Percentiles rank a stretch among this genome's conserved stretches.
Evolutionary conservation across 148 eudicot species (phyloP).

Genomic region (Suaeda aralocaspica): DNA sequence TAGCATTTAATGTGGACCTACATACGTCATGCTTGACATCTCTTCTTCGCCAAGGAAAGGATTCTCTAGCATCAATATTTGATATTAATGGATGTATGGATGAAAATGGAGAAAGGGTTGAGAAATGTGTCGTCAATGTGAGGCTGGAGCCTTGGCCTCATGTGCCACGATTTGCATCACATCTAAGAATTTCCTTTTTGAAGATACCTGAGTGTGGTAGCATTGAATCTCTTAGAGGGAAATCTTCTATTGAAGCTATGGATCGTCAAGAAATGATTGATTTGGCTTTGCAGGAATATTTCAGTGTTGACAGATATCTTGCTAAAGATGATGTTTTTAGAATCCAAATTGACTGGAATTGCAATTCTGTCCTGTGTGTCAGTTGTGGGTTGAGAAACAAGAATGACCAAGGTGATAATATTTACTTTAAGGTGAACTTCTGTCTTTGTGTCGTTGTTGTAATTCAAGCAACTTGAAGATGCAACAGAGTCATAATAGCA

Average conservation of each 20-base stretch:
- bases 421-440: conserved; percentile 72
- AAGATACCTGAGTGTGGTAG: conserved; percentile 85
- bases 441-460: conserved; percentile 18
- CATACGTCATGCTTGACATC: conserved; percentile 72
- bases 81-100: conserved; percentile 35
- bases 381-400: conserved; percentile 52
- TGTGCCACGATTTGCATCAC: conserved; percentile 79
- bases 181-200: conserved; percentile 78
- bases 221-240: conserved; percentile 68
- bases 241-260: conserved; percentile 68
- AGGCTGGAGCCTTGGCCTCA: conserved; percentile 57
- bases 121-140: conserved; percentile 37
- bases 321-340: conserved; percentile 73
- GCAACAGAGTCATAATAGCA: conserved; percentile 3
- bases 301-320: conserved; percentile 74
- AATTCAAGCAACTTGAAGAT: conserved; percentile 9
- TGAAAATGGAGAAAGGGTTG: conserved; percentile 27
- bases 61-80: conserved; percentile 58
- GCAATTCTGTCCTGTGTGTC: conserved; percentile 70
- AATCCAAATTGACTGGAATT: conserved; percentile 73
- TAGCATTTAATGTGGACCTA: conserved; percentile 76
- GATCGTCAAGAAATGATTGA: conserved; percentile 90
- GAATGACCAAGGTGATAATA: conserved; percentile 36
- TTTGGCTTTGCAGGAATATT: conserved; percentile 69
- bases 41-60: conserved; percentile 65